phyloP scores from a whole-genome alignment of 331 rosid species.

The Saraca asoca region DNA sequence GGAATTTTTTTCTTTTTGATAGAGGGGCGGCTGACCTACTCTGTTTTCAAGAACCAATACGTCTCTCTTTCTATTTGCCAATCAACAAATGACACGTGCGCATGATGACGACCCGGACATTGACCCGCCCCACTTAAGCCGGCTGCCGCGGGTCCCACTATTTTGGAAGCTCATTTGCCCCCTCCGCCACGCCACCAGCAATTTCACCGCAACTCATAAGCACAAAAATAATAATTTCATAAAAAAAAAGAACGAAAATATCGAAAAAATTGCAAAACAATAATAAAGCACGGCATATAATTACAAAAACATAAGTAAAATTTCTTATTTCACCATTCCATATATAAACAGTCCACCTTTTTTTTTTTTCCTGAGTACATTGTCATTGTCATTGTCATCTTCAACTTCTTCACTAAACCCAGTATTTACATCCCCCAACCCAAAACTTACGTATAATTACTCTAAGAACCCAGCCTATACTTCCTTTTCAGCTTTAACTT shows the following conservation, averaged over 20 bases:
- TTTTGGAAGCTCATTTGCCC: slow-evolving; percentile 14
- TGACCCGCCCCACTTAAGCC: slow-evolving; percentile 39
- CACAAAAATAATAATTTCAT: background rate
- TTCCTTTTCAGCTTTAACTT: slow-evolving; percentile 14
- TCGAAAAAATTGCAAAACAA: slow-evolving; percentile 18
- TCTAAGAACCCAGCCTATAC: slow-evolving; percentile 41
- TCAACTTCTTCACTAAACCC: slow-evolving; percentile 19
- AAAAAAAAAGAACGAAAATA: background rate
- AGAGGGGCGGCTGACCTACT: slow-evolving; percentile 73
- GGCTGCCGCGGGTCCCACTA: slow-evolving; percentile 48
- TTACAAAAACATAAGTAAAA: slow-evolving; percentile 32
- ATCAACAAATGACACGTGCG: slow-evolving; percentile 46
- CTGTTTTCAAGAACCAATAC: slow-evolving; percentile 48
- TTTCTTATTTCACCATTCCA: slow-evolving; percentile 50
- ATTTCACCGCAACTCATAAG: slow-evolving; percentile 22
- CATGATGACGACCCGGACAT: slow-evolving; percentile 21
- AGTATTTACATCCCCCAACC: slow-evolving; percentile 60
- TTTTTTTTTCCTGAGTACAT: slow-evolving; percentile 46
- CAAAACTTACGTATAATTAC: slow-evolving; percentile 74
- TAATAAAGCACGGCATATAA: background rate
- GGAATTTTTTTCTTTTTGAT: background rate
- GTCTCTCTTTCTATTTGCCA: slow-evolving; percentile 33
- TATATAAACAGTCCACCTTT: slow-evolving; percentile 45
- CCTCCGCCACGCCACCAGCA: slow-evolving; percentile 1
- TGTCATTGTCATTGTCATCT: slow-evolving; percentile 25